Conservation (phyloP, 2,329 filamentous ascomycete genomes). For the Aspergillus tanneri region DNA sequence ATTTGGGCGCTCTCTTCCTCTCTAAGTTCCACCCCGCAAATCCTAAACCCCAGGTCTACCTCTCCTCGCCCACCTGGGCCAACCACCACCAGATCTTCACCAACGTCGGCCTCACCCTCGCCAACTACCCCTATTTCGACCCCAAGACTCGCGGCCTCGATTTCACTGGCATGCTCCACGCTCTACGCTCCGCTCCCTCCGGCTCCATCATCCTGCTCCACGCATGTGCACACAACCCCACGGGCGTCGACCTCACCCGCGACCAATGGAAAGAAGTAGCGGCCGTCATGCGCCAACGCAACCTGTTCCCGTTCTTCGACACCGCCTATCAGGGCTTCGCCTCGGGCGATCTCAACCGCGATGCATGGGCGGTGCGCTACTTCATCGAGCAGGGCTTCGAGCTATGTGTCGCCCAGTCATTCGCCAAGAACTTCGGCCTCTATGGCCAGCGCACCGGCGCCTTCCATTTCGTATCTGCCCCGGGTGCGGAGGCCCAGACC, state of each 20-base stretch:
- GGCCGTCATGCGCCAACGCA: conserved; percentile 68
- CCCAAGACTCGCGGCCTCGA: conserved; percentile 86
- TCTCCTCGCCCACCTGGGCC: conserved; percentile 95
- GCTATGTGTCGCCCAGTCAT: conserved; percentile 59
- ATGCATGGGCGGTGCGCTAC: conserved; percentile 90
- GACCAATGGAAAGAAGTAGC: conserved; percentile 95
- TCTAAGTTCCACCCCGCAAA: conserved; percentile 74
- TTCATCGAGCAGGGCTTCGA: conserved; percentile 91
- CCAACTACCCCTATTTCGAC: conserved; percentile 91
- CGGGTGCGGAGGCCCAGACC: conserved; percentile 64
- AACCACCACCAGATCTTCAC: conserved; percentile 99
- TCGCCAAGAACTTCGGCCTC: conserved; percentile 70
- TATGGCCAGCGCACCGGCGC: conserved; percentile 95
- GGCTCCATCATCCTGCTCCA: conserved; percentile 87
- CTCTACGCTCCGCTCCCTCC: conserved; percentile 69
- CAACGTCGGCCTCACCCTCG: conserved; percentile 77
- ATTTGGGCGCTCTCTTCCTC: conserved; percentile 91
- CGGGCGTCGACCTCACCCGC: conserved; percentile 88
- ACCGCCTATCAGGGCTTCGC: conserved; percentile 97
- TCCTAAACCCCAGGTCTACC: conserved; percentile 72
- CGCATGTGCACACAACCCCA: conserved; percentile 97
- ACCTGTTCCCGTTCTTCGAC: conserved; percentile 98
- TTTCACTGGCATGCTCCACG: conserved; percentile 79
- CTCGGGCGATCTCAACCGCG: conserved; percentile 78
- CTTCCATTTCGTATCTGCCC: conserved; percentile 86